Conservation (phyloP, 257 asterid genomes). For the Solanum etuberosum region DNA sequence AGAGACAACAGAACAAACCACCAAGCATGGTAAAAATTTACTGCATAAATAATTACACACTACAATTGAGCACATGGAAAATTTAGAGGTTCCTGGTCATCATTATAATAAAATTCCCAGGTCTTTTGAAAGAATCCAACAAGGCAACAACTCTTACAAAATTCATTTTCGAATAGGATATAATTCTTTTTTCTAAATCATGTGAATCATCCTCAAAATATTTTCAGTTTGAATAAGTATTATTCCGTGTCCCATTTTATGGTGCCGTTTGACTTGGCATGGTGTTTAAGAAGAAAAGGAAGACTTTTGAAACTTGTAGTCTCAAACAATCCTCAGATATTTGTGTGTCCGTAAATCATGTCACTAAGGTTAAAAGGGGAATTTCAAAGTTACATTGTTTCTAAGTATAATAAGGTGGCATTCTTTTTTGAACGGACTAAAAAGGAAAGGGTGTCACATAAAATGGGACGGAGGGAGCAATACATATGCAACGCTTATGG, state of each 20-base stretch:
- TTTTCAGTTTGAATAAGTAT: neutral
- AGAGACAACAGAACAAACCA: conserved; percentile 2
- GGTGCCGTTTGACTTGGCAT: neutral
- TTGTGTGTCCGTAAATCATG: neutral
- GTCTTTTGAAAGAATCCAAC: neutral
- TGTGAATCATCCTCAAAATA: neutral
- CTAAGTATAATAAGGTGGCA: neutral
- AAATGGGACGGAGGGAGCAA: neutral
- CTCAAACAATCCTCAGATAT: neutral
- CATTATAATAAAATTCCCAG: neutral
- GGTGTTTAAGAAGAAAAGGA: neutral
- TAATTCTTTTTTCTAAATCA: neutral
- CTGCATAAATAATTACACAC: neutral
- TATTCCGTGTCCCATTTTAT: neutral
- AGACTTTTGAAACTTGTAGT: neutral
- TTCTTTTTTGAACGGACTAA: neutral
- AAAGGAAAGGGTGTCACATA: neutral
- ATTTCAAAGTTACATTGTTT: neutral
- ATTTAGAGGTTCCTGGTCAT: neutral
- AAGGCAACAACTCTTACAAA: neutral
- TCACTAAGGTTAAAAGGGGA: neutral
- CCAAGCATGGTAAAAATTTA: neutral
- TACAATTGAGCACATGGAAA: neutral
- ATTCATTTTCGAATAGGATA: neutral
- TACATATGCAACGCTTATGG: neutral